phyloP scores from a whole-genome alignment of 148 eudicot species.

The Camellia japonica region DNA sequence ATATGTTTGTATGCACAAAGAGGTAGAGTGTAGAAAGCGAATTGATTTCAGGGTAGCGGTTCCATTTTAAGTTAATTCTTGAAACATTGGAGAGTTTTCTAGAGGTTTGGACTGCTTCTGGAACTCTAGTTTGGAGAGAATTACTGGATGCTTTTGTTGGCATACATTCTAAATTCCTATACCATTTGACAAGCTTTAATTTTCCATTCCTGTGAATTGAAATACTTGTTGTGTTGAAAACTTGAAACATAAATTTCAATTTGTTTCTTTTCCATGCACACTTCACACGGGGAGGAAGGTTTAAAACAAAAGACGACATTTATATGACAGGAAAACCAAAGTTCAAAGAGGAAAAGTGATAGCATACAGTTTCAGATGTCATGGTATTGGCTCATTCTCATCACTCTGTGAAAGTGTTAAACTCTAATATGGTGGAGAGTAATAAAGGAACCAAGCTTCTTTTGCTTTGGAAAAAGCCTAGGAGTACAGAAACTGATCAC shows the following conservation, averaged over 20 bases:
- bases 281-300: neutral
- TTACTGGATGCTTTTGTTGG: neutral
- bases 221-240: neutral
- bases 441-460: neutral
- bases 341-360: too few species aligned
- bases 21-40: neutral
- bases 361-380: neutral
- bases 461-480: neutral
- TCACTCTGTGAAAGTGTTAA: neutral
- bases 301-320: neutral
- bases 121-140: neutral
- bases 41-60: neutral
- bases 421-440: neutral
- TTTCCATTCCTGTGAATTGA: neutral
- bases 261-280: neutral
- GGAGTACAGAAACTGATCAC: too few species aligned
- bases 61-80: neutral
- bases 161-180: neutral
- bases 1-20: neutral
- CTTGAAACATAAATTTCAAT: neutral
- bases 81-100: neutral
- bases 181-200: neutral
- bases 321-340: neutral
- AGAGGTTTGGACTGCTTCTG: neutral
- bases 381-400: neutral